Evolutionary conservation across 345 rosid genomes (phyloP).

Genomic region (Melaleuca alternifolia): DNA sequence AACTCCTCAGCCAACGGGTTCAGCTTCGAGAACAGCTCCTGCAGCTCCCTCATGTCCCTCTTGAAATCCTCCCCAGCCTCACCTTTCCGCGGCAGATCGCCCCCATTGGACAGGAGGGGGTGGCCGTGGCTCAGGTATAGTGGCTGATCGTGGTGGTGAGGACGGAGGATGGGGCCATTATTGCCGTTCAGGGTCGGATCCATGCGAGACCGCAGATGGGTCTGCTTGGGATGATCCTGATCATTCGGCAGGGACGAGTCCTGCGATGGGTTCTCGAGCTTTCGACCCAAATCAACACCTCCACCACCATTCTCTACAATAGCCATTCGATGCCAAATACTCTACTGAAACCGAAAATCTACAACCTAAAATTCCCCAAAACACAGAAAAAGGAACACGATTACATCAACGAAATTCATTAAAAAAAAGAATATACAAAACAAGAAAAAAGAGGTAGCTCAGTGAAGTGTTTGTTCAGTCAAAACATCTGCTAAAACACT

Average conservation of each 20-base stretch:
- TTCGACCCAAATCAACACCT: conserved; percentile 20
- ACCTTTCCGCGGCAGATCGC: conserved; percentile 2
- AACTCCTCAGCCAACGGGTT: conserved; percentile 93
- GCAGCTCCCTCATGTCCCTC: conserved; percentile 66
- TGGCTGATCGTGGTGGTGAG: neutral
- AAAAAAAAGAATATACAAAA: neutral
- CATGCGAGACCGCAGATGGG: conserved; percentile 19
- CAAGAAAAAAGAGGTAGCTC: neutral
- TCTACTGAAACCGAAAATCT: neutral
- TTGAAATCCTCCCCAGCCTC: conserved; percentile 36
- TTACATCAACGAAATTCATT: neutral
- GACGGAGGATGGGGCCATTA: neutral
- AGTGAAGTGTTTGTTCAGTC: neutral
- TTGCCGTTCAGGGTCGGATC: conserved; percentile 18
- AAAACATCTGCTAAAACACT: neutral
- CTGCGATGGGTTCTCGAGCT: neutral
- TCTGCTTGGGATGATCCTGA: conserved; percentile 32
- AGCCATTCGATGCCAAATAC: conserved; percentile 25
- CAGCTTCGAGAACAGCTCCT: conserved; percentile 82
- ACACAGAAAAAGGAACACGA: neutral
- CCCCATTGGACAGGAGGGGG: conserved; percentile 2
- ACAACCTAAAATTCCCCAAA: neutral
- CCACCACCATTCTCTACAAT: conserved; percentile 33
- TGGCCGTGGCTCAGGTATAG: neutral
- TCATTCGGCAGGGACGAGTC: conserved; percentile 17